A percentile compares a stretch with the other conserved stretches of the same genome.
phyloP scores from a whole-genome alignment of 129 eudicot species.

The Pseudognaphalium luteoalbum region DNA sequence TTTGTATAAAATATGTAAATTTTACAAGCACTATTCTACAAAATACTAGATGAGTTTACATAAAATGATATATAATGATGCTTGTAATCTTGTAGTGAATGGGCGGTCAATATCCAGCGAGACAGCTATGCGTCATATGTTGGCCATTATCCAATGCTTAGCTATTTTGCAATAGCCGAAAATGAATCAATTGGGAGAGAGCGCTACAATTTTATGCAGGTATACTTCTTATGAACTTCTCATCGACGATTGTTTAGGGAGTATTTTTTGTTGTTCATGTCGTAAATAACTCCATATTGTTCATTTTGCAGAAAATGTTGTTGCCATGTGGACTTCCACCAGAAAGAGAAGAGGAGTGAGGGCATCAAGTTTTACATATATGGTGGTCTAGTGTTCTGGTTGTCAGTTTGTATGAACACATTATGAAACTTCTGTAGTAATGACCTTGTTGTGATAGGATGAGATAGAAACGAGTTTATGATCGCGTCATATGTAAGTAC shows the following conservation, averaged over 20 bases:
- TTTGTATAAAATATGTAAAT: no score
- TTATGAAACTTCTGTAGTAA: slow-evolving; percentile 6
- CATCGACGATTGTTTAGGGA: background rate
- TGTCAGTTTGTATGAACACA: background rate
- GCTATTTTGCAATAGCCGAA: slow-evolving; percentile 88
- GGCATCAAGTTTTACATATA: slow-evolving; percentile 2
- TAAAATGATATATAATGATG: background rate
- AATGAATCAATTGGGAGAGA: slow-evolving; percentile 97
- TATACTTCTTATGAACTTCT: slow-evolving; percentile 19
- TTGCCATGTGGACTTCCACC: slow-evolving; percentile 97
- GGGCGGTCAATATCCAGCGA: slow-evolving; percentile 93
- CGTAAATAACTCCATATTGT: background rate
- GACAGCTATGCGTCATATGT: slow-evolving; percentile 94
- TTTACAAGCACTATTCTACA: background rate
- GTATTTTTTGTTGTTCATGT: background rate
- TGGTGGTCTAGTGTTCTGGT: background rate
- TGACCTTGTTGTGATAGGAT: background rate
- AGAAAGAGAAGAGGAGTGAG: slow-evolving; percentile 91
- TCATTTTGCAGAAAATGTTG: slow-evolving; percentile 77
- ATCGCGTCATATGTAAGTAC: background rate
- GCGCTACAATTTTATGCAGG: slow-evolving; percentile 99
- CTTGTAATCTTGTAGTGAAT: slow-evolving; percentile 56
- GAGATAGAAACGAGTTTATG: background rate
- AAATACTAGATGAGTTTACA: background rate
- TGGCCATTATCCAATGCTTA: slow-evolving; percentile 90